Evolutionary conservation across 2,329 filamentous ascomycete species (phyloP).

Genomic region (Ceratocystis smalleyi): DNA sequence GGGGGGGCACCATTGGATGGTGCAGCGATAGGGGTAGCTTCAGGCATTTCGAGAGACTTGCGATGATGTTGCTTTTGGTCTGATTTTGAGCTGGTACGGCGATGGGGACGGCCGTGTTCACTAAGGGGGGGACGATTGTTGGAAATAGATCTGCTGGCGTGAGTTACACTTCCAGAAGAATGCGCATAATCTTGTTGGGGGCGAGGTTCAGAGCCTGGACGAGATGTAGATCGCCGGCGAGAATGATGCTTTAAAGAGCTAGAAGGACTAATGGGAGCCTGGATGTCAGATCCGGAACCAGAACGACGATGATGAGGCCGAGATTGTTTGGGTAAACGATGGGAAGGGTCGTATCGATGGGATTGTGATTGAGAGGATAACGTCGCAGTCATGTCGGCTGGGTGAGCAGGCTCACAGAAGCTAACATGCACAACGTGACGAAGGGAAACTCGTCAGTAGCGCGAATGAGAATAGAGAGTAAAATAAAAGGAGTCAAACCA

Average conservation of each 20-base stretch:
- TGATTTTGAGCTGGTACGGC: constrained; percentile 14
- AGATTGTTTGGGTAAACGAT: constrained; percentile 14
- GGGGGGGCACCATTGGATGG: not conserved
- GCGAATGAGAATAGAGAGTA: not conserved
- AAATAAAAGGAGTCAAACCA: not conserved
- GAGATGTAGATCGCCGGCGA: constrained; percentile 13
- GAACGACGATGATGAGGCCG: constrained; percentile 16
- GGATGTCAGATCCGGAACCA: constrained; percentile 13
- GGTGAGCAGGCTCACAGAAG: constrained; percentile 1
- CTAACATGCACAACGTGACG: constrained; percentile 9
- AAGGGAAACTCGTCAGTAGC: not conserved
- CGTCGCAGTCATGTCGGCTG: constrained; percentile 16
- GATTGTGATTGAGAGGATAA: constrained; percentile 15
- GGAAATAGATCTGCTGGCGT: constrained; percentile 10
- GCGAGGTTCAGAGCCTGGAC: constrained; percentile 13
- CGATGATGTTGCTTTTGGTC: constrained; percentile 10
- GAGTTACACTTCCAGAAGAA: constrained; percentile 13
- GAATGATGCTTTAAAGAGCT: constrained; percentile 10
- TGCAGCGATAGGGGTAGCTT: constrained; percentile 4
- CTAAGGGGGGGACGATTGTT: constrained; percentile 15
- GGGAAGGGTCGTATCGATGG: constrained; percentile 14
- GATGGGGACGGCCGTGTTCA: constrained; percentile 17
- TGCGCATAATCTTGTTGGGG: constrained; percentile 15
- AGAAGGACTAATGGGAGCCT: not conserved
- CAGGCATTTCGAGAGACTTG: constrained; percentile 13